These are phyloP conservation scores for Fremontodendron californicum DNA, from an alignment of 345 rosid genomes.

Conservation along the genomic window DNA sequence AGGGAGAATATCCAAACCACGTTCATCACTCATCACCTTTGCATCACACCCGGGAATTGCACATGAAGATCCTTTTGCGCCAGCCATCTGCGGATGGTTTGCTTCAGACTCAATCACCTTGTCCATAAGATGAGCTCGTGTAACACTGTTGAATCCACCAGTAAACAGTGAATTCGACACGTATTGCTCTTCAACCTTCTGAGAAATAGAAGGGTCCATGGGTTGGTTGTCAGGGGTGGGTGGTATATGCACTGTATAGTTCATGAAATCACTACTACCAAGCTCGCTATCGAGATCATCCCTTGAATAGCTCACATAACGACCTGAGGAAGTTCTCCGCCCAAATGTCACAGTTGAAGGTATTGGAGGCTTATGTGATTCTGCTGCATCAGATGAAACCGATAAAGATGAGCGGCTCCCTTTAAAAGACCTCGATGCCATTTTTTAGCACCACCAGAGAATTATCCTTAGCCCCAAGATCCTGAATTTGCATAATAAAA, in stretches of 20 bases:
- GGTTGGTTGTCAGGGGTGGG: conserved; percentile 97
- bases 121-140: conserved; percentile 93
- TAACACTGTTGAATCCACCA: conserved; percentile 84
- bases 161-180: conserved; percentile 93
- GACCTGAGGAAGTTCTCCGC: conserved; percentile 79
- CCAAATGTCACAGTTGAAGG: conserved; percentile 69
- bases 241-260: conserved; percentile 87
- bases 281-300: conserved; percentile 95
- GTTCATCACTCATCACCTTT: conserved; percentile 88
- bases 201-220: conserved; percentile 87
- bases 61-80: conserved; percentile 87
- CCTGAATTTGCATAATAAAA: conserved; percentile 35
- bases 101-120: conserved; percentile 92
- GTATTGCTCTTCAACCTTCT: conserved; percentile 95
- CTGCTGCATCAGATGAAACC: conserved; percentile 52
- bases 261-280: conserved; percentile 62
- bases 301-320: conserved; percentile 83
- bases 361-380: conserved; percentile 54
- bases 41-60: conserved; percentile 91
- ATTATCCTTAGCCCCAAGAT: conserved; percentile 38
- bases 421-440: conserved; percentile 70
- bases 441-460: conserved; percentile 24
- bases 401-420: conserved; percentile 61
- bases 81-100: conserved; percentile 97
- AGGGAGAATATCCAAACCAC: conserved; percentile 88